Base-by-base conservation (phyloP, 2,329 filamentous ascomycete genomes). In the Clarireedia homoeocarpa region DNA sequence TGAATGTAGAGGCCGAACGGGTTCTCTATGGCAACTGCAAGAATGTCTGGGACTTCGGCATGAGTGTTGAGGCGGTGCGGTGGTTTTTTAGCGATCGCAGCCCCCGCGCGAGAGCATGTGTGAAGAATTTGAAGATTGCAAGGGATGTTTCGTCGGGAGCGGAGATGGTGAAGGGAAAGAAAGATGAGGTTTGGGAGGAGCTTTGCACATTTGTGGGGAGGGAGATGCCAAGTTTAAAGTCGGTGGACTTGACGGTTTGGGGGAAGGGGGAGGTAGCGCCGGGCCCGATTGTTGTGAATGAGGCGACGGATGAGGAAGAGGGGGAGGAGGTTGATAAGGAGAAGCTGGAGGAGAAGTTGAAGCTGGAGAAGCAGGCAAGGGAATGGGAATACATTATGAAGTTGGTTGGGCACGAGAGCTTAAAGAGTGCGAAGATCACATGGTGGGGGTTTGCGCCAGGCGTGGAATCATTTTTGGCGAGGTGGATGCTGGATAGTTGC, bases 241-340 rank as follows among this genome's bases (percentile, higher is more conserved):
- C 17, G 9, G 12, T 68, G 2, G 63, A 67, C 58, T 51, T 67
- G 20, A 64, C 58, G 23, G 27, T 67, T 39, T 68, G 66, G 65
- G 57, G 58, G 42, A 38, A n/a, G 49, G 57, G 20, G 23, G 17
- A 24, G n/a, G 42, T 6, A 5, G 17, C 27, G 14, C 34, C 34
- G 5, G 23, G 1, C 10, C 6, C 20, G 39, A 14, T 23, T 23
- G 30, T 7, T 20, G 48, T 12, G 20, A 38, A 10, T n/a, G 34
- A 36, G 9, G 38, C 2, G n/a, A 14, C 7, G 39, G 15, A 26
- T 7, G 6, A 2, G 34, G 52, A 6, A 30, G 48, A 9, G 27
- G 53, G 27, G 5, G 20, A 46, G 7, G 42, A 46, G 17, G 42
- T 6, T 20, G 38, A 51, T 20, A 17, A 0, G 14, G 17, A 30